Percentiles rank a stretch among this genome's conserved stretches.
Conservation (phyloP, 352 stramenopile genomes). For the Halophytophthora polymorphica region DNA sequence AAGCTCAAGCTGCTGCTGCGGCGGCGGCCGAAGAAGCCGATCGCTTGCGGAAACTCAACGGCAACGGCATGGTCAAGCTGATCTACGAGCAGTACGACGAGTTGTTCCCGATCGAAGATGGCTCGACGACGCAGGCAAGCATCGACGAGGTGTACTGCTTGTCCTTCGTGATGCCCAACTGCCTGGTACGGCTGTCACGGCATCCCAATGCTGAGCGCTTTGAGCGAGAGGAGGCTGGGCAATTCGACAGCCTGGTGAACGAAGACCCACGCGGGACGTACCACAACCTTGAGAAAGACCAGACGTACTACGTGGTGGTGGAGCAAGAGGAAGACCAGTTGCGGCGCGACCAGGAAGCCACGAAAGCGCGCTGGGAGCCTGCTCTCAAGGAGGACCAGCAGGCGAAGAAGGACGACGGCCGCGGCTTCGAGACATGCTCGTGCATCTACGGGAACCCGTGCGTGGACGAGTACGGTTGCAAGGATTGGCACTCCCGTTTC, state of each 20-base stretch:
- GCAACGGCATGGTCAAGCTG: constrained; percentile 67
- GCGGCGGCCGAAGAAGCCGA: constrained; percentile 21
- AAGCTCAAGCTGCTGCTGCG: constrained; percentile 10
- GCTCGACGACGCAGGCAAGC: constrained; percentile 64
- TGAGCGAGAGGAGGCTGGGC: constrained; percentile 39
- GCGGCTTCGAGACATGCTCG: constrained; percentile 81
- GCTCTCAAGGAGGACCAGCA: constrained; percentile 33
- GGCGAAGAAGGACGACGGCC: constrained; percentile 45
- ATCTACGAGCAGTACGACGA: constrained; percentile 90
- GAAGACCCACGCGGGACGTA: constrained; percentile 78
- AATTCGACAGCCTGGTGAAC: constrained; percentile 52
- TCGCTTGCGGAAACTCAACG: constrained; percentile 35
- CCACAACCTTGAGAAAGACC: constrained; percentile 55
- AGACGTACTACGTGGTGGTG: constrained; percentile 82
- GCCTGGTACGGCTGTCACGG: constrained; percentile 63
- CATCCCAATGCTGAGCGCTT: constrained; percentile 52
- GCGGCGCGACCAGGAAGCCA: constrained; percentile 56
- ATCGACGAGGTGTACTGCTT: constrained; percentile 88
- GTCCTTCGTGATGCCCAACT: constrained; percentile 89
- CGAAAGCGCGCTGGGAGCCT: constrained; percentile 45
- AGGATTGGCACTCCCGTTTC: constrained; percentile 84
- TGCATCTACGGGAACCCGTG: constrained; percentile 90
- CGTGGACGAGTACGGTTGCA: constrained; percentile 88
- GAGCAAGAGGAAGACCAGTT: constrained; percentile 77
- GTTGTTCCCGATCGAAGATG: constrained; percentile 72